Evolutionary conservation across 345 rosid species (phyloP).

Genomic region (Populus tremula): DNA sequence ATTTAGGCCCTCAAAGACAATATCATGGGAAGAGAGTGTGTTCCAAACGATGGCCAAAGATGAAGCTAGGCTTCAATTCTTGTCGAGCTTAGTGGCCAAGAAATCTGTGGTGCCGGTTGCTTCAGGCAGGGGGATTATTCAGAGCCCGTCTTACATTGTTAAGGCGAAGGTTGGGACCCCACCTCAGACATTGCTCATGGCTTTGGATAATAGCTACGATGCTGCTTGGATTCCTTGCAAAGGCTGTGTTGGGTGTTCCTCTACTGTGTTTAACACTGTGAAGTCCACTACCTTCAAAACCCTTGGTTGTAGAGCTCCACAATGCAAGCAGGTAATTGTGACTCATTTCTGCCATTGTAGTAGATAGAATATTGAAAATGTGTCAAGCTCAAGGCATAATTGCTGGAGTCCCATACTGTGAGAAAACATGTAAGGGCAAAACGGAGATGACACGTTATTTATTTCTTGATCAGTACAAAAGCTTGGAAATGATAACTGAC

Average conservation of each 20-base stretch:
- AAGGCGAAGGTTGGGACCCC: conserved; percentile 80
- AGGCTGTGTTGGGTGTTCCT: conserved; percentile 79
- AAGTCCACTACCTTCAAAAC: conserved; percentile 57
- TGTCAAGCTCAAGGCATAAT: too few species aligned
- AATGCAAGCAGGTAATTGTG: conserved; percentile 71
- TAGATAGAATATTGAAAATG: not conserved
- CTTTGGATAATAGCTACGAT: conserved; percentile 88
- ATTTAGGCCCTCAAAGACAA: conserved; percentile 43
- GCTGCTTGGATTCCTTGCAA: conserved; percentile 81
- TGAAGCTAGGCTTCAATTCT: conserved; percentile 60
- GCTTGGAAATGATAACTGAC: not conserved
- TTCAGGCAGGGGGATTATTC: conserved; percentile 68
- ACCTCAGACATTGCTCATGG: conserved; percentile 75
- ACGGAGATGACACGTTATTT: too few species aligned
- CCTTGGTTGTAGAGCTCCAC: conserved; percentile 58
- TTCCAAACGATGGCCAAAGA: conserved; percentile 64
- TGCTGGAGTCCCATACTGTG: not conserved
- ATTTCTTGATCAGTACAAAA: not conserved
- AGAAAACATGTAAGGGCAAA: not conserved
- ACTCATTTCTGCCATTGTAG: not conserved
- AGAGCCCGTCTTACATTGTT: conserved; percentile 81
- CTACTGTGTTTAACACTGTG: conserved; percentile 41
- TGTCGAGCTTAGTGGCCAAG: conserved; percentile 64
- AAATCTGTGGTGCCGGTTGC: conserved; percentile 85
- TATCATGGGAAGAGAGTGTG: conserved; percentile 80